phyloP scores from a whole-genome alignment of 257 asterid species.

The Thymus quinquecostatus region DNA sequence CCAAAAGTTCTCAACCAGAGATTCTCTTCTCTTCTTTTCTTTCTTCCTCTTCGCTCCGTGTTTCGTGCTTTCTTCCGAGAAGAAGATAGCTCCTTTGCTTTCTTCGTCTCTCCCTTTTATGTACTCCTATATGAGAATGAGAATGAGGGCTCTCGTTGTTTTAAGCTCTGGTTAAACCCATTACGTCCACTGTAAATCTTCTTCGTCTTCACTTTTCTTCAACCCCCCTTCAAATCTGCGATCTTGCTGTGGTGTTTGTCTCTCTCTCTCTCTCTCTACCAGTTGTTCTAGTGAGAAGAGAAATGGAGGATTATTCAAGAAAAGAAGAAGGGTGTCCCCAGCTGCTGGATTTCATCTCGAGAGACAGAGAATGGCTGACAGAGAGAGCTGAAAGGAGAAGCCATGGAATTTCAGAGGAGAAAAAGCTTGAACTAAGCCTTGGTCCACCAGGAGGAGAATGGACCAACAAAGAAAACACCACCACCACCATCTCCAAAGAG shows the following conservation, averaged over 20 bases:
- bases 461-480: conserved; percentile 31
- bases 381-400: conserved; percentile 40
- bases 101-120: neutral
- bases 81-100: neutral
- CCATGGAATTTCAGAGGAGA: conserved; percentile 58
- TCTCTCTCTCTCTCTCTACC: neutral
- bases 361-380: conserved; percentile 38
- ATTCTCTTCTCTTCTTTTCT: too few relatives aligned
- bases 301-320: conserved; percentile 66
- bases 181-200: neutral
- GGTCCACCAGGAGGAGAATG: conserved; percentile 88
- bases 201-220: neutral
- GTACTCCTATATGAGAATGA: neutral
- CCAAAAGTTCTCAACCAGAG: neutral
- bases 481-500: conserved; percentile 18
- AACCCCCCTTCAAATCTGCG: neutral
- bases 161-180: conserved; percentile 26
- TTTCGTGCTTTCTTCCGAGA: conserved; percentile 5
- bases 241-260: neutral
- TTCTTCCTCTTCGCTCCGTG: conserved; percentile 6
- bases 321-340: conserved; percentile 56
- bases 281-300: neutral
- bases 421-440: conserved; percentile 76
- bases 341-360: conserved; percentile 70
- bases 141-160: conserved; percentile 28